Base-by-base conservation (phyloP, 768 basidiomycete genomes). In the Daedalea quercina region DNA sequence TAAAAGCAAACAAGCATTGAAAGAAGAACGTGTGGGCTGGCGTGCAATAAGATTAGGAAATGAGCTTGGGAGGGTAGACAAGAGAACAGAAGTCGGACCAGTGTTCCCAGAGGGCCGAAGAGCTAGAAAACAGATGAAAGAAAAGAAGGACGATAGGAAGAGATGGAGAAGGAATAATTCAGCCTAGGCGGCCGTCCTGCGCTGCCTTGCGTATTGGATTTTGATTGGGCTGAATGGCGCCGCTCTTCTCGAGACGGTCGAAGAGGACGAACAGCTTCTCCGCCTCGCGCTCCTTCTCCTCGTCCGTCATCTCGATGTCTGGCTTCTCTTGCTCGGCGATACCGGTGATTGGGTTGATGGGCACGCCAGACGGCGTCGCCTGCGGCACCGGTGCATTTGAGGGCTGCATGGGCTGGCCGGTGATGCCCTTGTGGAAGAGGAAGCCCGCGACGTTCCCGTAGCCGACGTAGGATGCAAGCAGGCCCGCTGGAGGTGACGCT, bases 401-500 rank as follows among this genome's bases (percentile, higher is more conserved):
- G 15, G 65, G 61, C 19, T 62, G 57, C 8, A 61, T 74, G 1
- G 84, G 87, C 6, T 81, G 78, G 51, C 68, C 77, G 63, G 88
- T 75, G 60, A 98, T 76, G 15, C 93, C 94, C 63, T 93, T 94
- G 65, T 88, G 84, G 73, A 92, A 94, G 23, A 99, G 76, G 76
- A 92, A 89, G 0, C 96, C 96, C 0, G 94, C 92, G 40, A 94
- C 92, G 65, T 94, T 94, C 40, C 95, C 95, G 61, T 99, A 99
- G 7, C 95, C 95, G 49, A 96, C 78, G 42, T 87, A 79, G 3
- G 82, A 77, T n/a, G 82, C 80, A 15, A 98, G 72, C 0, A 75
- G 79, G 4, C 78, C 73, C n/a, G 88, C 92, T 84, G 63, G 6
- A 52, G 7, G 45, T 9, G 20, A n/a, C 13, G 3, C 24, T n/a